Percentiles rank a stretch among this genome's conserved stretches.
Conservation (phyloP, 495 filamentous ascomycete genomes). For the Daldinia concentrica region DNA sequence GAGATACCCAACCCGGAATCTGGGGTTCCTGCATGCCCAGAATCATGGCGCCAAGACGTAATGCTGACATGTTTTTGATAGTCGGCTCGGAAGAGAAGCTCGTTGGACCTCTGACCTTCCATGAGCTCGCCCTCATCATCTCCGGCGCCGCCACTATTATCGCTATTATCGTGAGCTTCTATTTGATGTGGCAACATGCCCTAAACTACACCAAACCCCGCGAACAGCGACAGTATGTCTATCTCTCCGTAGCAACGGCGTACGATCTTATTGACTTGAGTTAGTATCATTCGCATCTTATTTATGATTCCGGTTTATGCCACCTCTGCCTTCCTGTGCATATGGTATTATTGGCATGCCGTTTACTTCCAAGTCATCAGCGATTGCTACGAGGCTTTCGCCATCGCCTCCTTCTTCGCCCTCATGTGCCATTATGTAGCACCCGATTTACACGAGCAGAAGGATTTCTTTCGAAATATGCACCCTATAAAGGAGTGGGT, state of each 20-base stretch:
- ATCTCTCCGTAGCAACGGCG: background rate
- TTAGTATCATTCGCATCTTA: conserved; percentile 85
- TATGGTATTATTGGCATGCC: conserved; percentile 79
- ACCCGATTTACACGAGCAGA: conserved; percentile 82
- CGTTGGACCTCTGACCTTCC: conserved; percentile 62
- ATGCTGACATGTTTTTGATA: conserved; percentile 42
- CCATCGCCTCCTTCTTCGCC: conserved; percentile 91
- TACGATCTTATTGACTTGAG: conserved; percentile 24
- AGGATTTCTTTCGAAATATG: conserved; percentile 82
- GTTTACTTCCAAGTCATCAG: conserved; percentile 84
- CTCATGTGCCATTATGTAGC: conserved; percentile 85
- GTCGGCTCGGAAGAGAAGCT: conserved; percentile 53
- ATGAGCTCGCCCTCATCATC: conserved; percentile 63
- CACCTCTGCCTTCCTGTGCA: conserved; percentile 77
- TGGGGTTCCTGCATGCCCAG: conserved; percentile 37
- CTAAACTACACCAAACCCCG: conserved; percentile 82
- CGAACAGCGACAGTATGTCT: conserved; percentile 79
- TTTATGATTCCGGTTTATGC: conserved; percentile 92
- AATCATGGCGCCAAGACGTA: conserved; percentile 39
- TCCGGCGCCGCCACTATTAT: conserved; percentile 64
- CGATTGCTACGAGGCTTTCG: conserved; percentile 93
- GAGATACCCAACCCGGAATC: conserved; percentile 24
- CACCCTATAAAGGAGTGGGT: conserved; percentile 74
- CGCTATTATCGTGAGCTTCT: conserved; percentile 64
- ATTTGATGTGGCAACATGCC: conserved; percentile 79